A percentile compares a stretch with the other conserved stretches of the same genome.
These are phyloP conservation scores for Colletotrichum chrysophilum DNA, from an alignment of 2,329 filamentous ascomycete genomes.

Conservation along the genomic window DNA sequence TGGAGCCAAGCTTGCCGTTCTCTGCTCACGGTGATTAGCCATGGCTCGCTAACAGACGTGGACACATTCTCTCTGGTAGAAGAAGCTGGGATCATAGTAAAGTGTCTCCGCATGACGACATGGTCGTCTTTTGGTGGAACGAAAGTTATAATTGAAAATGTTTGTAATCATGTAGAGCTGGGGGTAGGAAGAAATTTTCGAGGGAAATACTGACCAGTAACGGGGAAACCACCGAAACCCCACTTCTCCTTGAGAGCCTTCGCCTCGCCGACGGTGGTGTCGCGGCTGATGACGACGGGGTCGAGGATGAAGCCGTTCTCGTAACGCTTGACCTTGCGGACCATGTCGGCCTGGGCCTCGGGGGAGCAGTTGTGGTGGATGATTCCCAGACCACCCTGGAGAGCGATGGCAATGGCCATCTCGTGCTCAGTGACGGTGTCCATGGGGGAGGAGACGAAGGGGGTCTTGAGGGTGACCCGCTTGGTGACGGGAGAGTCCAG, in stretches of 20 bases:
- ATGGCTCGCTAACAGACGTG: conserved; percentile 6
- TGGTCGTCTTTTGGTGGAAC: conserved; percentile 94
- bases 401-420: conserved; percentile 98
- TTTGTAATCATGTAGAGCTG: conserved; percentile 76
- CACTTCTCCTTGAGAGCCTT: conserved; percentile 95
- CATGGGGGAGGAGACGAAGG: conserved; percentile 98
- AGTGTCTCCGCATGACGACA: conserved; percentile 79
- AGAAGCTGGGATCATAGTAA: conserved; percentile 35
- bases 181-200: conserved; percentile 23
- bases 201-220: conserved; percentile 79
- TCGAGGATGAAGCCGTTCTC: conserved; percentile 99
- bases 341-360: conserved; percentile 97
- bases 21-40: conserved; percentile 64
- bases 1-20: conserved; percentile 89
- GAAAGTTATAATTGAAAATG: conserved; percentile 94
- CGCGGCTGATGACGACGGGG: conserved; percentile 87
- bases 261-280: conserved; percentile 88
- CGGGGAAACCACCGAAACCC: conserved; percentile 98
- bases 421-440: conserved; percentile 99
- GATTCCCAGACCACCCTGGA: conserved; percentile 87
- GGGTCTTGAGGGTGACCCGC: conserved; percentile 94
- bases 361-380: conserved; percentile 99
- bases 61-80: not conserved
- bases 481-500: conserved; percentile 95
- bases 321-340: conserved; percentile 97